These are phyloP conservation scores for Cutaneotrichosporon spelunceum DNA, from an alignment of 1,284 basidiomycete species.

Conservation along the genomic window DNA sequence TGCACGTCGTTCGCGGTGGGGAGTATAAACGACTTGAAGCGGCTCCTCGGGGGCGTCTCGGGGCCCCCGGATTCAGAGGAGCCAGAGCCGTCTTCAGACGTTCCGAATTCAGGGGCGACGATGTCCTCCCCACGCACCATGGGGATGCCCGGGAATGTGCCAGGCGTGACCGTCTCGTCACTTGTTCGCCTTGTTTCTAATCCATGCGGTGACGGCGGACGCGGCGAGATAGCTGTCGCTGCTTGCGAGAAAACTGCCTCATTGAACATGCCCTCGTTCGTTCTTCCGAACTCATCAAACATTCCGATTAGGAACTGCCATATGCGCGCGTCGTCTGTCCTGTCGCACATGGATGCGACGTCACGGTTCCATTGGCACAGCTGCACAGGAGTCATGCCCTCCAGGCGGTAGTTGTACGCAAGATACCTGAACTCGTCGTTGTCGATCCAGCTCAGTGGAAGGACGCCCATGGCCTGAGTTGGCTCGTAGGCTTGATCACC, in stretches of 20 bases:
- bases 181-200: neutral
- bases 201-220: conserved; percentile 9
- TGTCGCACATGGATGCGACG: conserved; percentile 61
- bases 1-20: conserved; percentile 10
- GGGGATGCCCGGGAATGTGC: conserved; percentile 5
- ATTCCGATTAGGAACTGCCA: conserved; percentile 67
- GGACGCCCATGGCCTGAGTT: conserved; percentile 36
- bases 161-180: conserved; percentile 5
- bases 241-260: conserved; percentile 25
- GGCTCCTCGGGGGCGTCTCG: conserved; percentile 7
- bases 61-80: conserved; percentile 10
- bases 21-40: conserved; percentile 27
- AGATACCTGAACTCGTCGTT: conserved; percentile 60
- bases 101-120: neutral
- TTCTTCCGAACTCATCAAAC: conserved; percentile 51
- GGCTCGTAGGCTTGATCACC: conserved; percentile 47
- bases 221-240: neutral
- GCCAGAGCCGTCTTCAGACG: conserved; percentile 5
- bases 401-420: conserved; percentile 65
- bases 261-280: conserved; percentile 27
- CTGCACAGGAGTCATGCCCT: conserved; percentile 57
- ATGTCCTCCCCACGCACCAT: conserved; percentile 13
- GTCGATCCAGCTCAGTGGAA: conserved; percentile 47
- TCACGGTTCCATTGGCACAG: conserved; percentile 54
- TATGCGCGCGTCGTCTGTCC: conserved; percentile 62